Evolutionary conservation across 352 stramenopile species (phyloP).

Genomic region (Globisporangium cederbergense): DNA sequence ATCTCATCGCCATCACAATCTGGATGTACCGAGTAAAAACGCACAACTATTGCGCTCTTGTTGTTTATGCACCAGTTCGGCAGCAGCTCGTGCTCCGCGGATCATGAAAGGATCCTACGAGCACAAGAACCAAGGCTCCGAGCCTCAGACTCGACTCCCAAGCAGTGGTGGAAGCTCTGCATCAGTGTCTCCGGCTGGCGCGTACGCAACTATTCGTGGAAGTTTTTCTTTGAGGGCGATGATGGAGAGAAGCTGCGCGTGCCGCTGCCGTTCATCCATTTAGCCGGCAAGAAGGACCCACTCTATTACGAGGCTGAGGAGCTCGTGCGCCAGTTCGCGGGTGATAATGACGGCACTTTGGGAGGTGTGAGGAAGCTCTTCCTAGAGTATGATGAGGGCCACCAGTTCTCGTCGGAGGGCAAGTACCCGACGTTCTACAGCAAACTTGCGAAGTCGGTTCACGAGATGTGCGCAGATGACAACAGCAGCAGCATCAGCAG

Average conservation of each 20-base stretch:
- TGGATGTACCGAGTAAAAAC: too few species aligned
- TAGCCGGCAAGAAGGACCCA: slow-evolving; percentile 62
- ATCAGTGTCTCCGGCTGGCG: slow-evolving; percentile 4
- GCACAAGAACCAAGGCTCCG: background rate
- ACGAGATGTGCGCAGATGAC: background rate
- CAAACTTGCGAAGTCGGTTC: background rate
- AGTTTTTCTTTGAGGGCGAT: slow-evolving; percentile 33
- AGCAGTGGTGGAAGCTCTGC: slow-evolving; percentile 30
- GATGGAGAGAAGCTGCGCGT: slow-evolving; percentile 24
- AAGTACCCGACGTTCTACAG: background rate
- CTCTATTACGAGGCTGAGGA: slow-evolving; percentile 42
- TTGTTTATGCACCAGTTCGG: too few species aligned
- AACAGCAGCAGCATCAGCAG: background rate
- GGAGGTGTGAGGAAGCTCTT: slow-evolving; percentile 23
- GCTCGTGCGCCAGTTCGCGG: slow-evolving; percentile 28
- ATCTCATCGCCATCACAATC: too few species aligned
- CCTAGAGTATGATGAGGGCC: slow-evolving; percentile 31
- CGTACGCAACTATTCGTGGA: background rate
- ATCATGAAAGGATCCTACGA: slow-evolving; percentile 1
- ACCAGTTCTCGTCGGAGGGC: slow-evolving; percentile 27
- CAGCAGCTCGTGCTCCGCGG: too few species aligned
- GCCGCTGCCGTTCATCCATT: slow-evolving; percentile 27
- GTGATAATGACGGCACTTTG: slow-evolving; percentile 7
- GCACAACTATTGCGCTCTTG: too few species aligned
- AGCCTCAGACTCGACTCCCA: background rate